Base-by-base conservation (phyloP, 2,329 filamentous ascomycete genomes). In the Penicillium olsonii region DNA sequence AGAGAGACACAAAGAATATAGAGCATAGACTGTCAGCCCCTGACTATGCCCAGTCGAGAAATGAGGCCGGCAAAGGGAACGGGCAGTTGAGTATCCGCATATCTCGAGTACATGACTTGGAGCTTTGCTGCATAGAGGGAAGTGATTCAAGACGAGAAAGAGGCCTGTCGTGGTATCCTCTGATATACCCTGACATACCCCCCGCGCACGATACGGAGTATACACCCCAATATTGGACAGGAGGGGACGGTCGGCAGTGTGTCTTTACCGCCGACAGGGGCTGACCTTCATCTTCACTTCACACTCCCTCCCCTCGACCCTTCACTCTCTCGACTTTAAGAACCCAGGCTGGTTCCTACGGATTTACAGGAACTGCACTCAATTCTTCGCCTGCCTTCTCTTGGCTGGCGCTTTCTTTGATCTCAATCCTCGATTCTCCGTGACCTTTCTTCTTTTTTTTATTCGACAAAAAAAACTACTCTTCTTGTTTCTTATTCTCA, bases 181-280 rank as follows among this genome's bases (percentile, higher is more conserved):
- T 19, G 8, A 17, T 37, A 15, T 37, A 15, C 31, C 15, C 31
- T 35, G 15, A 37, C 17, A 18, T 37, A 37, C 33, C 17, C 33
- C 6, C n/a, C 17, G n/a, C 17, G 18, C 19, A 39, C 17, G 35
- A 12, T 24, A 24, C 22, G 22, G 22, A 24, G 29, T 31, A 31
- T 31, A 31, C 12, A 31, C n/a, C 29, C n/a, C 12, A 31, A 31
- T 31, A 40, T 40, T 17, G 37, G 40, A 45, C 38, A 52, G 40
- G 46, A 42, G 46, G 38, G 47, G 43, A 55, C 53, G 55, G 57
- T 58, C 55, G 57, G 53, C 53, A 45, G 50, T 54, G 50, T 44
- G 53, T 42, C 56, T 55, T 59, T 60, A 60, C 57, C 57, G 57
- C 57, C 57, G 50, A 56, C 55, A 58, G 55, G 57, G 57, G 57